These are phyloP conservation scores for Castanopsis chinensis DNA, from an alignment of 306 rosid genomes.

Conservation along the genomic window DNA sequence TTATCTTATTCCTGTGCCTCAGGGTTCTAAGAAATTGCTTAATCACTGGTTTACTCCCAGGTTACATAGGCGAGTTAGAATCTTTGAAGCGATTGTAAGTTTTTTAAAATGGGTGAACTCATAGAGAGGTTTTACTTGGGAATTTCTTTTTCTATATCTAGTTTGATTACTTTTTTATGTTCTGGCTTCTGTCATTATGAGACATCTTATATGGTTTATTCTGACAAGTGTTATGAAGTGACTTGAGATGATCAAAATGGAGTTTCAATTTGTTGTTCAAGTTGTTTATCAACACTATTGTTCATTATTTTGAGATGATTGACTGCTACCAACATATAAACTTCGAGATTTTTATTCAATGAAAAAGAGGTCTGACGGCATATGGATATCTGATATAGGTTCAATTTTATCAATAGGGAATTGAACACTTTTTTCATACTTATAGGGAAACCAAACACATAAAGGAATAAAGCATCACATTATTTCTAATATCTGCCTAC, in stretches of 20 bases:
- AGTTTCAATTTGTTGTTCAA: too few species aligned
- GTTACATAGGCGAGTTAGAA: constrained; percentile 19
- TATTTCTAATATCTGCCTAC: too few species aligned
- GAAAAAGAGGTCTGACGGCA: neutral
- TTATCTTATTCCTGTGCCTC: constrained; percentile 27
- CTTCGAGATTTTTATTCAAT: neutral
- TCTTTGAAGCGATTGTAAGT: constrained; percentile 46
- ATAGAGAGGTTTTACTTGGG: neutral
- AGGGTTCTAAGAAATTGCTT: constrained; percentile 74
- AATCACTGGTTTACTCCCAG: constrained; percentile 43
- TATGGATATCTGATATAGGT: neutral
- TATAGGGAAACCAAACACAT: neutral
- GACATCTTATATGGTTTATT: neutral
- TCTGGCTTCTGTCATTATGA: neutral
- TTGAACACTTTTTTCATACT: neutral
- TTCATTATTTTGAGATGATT: neutral
- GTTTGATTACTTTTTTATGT: neutral
- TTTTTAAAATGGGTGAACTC: neutral
- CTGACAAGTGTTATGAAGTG: neutral
- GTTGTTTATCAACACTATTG: neutral
- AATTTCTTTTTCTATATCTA: neutral
- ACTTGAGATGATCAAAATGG: neutral
- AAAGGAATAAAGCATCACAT: too few species aligned
- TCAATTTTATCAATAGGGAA: neutral
- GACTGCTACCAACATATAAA: neutral